phyloP scores from a whole-genome alignment of 495 filamentous ascomycete genomes.

The Penicillium lagena region DNA sequence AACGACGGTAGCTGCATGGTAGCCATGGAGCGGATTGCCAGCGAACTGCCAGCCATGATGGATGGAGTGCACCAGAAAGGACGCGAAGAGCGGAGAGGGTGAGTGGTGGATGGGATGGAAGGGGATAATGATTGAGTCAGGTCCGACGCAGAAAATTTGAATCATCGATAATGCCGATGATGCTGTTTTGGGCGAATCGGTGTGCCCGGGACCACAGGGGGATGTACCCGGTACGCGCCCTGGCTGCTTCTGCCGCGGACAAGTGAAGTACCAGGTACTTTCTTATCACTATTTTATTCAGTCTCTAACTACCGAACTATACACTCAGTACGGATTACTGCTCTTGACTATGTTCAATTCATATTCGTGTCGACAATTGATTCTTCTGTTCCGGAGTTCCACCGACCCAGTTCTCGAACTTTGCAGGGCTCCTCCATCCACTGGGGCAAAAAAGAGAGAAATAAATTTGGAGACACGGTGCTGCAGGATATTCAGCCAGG shows the following conservation, averaged over 20 bases:
- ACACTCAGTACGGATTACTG: too few species aligned
- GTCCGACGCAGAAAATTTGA: constrained; percentile 17
- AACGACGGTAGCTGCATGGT: constrained; percentile 22
- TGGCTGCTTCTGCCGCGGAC: background rate
- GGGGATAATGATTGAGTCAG: constrained; percentile 7
- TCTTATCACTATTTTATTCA: too few species aligned
- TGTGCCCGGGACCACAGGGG: constrained; percentile 18
- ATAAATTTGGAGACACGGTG: too few species aligned
- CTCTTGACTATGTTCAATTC: too few species aligned
- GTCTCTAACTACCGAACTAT: too few species aligned
- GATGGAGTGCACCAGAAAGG: constrained; percentile 4
- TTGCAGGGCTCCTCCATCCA: too few species aligned
- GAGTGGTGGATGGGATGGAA: constrained; percentile 8
- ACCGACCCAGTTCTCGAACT: too few species aligned
- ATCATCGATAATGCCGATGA: constrained; percentile 15
- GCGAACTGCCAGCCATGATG: constrained; percentile 37
- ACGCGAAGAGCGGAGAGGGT: constrained; percentile 7
- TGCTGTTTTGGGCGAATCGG: constrained; percentile 42
- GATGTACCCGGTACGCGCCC: background rate
- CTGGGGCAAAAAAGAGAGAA: too few species aligned
- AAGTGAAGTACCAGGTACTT: background rate
- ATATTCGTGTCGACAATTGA: too few species aligned
- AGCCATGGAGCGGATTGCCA: constrained; percentile 29
- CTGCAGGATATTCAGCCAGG: too few species aligned
- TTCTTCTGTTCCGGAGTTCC: too few species aligned